These are phyloP conservation scores for Phytophthora parvispora DNA, from an alignment of 352 stramenopile genomes.

Conservation along the genomic window DNA sequence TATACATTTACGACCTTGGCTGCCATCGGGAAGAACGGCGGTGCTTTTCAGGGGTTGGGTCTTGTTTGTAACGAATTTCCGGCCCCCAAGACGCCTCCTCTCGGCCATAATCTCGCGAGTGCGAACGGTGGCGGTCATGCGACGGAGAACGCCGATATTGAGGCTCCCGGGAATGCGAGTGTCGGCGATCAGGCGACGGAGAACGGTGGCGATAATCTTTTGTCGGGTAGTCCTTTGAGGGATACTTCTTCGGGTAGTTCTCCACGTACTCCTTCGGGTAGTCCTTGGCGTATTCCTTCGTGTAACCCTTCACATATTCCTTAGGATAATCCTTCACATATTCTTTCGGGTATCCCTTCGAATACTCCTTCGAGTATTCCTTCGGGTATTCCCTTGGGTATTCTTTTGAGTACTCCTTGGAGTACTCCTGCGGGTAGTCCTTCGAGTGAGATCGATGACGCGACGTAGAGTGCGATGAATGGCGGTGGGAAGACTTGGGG, in stretches of 20 bases:
- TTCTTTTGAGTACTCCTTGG: conserved; percentile 7
- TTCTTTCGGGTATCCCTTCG: conserved; percentile 20
- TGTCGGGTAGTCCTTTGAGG: conserved; percentile 16
- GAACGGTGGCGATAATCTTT: conserved; percentile 30
- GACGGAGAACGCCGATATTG: conserved; percentile 29
- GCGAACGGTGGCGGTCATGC: conserved; percentile 26
- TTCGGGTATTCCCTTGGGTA: conserved; percentile 10
- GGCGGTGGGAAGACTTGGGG: conserved; percentile 25
- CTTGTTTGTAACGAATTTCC: conserved; percentile 24
- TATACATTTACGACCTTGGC: conserved; percentile 28
- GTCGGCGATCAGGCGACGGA: conserved; percentile 23
- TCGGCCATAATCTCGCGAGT: conserved; percentile 28
- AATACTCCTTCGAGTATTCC: conserved; percentile 25
- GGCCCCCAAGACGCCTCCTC: conserved; percentile 20
- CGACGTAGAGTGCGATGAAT: conserved; percentile 27
- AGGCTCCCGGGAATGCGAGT: conserved; percentile 25
- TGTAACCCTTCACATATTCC: conserved; percentile 14
- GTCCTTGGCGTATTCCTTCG: conserved; percentile 20
- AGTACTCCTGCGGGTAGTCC: conserved; percentile 19
- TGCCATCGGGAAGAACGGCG: conserved; percentile 43
- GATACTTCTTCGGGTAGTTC: conserved; percentile 14
- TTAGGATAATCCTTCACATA: conserved; percentile 12
- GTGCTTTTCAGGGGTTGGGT: conserved; percentile 26
- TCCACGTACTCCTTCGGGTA: conserved; percentile 27
- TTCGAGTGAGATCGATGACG: conserved; percentile 33